Percentiles rank a stretch among this genome's conserved stretches.
Conservation (phyloP, 345 rosid species). For the Psidium friedrichsthalianum region DNA sequence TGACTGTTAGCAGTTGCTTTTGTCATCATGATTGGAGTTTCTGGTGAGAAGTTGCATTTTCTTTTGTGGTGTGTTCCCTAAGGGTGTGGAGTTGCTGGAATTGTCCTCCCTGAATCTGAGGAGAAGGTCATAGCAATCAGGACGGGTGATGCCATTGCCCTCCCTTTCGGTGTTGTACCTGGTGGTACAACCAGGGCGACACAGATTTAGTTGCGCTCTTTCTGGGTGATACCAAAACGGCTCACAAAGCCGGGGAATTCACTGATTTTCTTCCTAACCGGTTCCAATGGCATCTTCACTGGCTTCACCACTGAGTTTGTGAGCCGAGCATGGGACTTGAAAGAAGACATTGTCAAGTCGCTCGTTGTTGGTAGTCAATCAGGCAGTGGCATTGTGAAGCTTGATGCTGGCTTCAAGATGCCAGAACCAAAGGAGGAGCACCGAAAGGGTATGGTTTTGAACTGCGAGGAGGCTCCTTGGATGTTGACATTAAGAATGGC, state of each 20-base stretch:
- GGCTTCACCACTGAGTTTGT: conserved; percentile 78
- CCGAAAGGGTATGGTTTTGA: conserved; percentile 52
- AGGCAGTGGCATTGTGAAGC: conserved; percentile 57
- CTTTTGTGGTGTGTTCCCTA: neutral
- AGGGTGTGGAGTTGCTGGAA: conserved; percentile 88
- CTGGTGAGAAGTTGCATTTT: neutral
- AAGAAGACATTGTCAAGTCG: conserved; percentile 26
- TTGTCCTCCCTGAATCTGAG: conserved; percentile 75
- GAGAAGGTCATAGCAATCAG: conserved; percentile 73
- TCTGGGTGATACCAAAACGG: conserved; percentile 73
- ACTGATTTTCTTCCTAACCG: conserved; percentile 74
- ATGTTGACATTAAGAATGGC: conserved; percentile 63
- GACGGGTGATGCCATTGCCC: conserved; percentile 84
- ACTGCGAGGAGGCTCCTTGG: conserved; percentile 83
- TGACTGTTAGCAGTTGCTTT: neutral
- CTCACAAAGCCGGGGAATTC: conserved; percentile 66
- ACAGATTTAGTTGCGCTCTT: conserved; percentile 64
- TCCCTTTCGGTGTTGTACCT: conserved; percentile 87
- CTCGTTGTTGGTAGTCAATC: conserved; percentile 46
- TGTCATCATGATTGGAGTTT: neutral
- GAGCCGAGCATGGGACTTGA: conserved; percentile 62
- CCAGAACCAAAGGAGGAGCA: conserved; percentile 49
- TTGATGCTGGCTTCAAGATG: conserved; percentile 34
- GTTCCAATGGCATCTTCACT: conserved; percentile 65
- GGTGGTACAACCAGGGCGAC: conserved; percentile 88